These are phyloP conservation scores for Paramyrothecium roridum DNA, from an alignment of 2,329 filamentous ascomycete species.

Conservation along the genomic window DNA sequence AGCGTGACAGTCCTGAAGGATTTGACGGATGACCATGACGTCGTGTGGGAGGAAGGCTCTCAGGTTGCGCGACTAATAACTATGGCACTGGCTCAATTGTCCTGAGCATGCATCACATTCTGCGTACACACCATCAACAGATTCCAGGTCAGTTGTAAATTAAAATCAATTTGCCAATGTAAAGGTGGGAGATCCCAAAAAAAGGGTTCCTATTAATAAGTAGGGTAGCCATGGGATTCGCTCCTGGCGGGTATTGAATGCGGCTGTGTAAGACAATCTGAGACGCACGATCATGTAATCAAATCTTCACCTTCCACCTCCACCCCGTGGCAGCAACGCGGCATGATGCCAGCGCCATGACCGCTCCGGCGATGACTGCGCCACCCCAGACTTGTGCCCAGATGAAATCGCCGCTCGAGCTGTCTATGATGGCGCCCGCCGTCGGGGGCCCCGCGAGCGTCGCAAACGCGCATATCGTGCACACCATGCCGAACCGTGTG, in stretches of 20 bases:
- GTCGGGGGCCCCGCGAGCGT: conserved; percentile 41
- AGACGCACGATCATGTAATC: conserved; percentile 3
- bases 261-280: background rate
- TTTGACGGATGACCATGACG: conserved; percentile 58
- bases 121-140: too few species aligned
- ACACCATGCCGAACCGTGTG: conserved; percentile 43
- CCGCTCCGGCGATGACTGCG: conserved; percentile 31
- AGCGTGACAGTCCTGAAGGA: conserved; percentile 30
- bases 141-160: too few species aligned
- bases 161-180: too few species aligned
- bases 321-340: conserved; percentile 32
- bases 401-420: conserved; percentile 32
- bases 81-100: conserved; percentile 18
- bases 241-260: too few species aligned
- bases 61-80: conserved; percentile 49
- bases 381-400: conserved; percentile 47
- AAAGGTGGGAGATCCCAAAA: too few species aligned
- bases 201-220: too few species aligned
- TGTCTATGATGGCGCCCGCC: conserved; percentile 42
- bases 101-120: too few species aligned
- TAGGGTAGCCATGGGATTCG: too few species aligned
- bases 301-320: conserved; percentile 31
- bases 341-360: conserved; percentile 26
- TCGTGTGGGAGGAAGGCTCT: conserved; percentile 58
- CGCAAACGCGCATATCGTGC: conserved; percentile 36